Evolutionary conservation across 495 filamentous ascomycete genomes (phyloP).

Genomic region (Eremomyces bilateralis): DNA sequence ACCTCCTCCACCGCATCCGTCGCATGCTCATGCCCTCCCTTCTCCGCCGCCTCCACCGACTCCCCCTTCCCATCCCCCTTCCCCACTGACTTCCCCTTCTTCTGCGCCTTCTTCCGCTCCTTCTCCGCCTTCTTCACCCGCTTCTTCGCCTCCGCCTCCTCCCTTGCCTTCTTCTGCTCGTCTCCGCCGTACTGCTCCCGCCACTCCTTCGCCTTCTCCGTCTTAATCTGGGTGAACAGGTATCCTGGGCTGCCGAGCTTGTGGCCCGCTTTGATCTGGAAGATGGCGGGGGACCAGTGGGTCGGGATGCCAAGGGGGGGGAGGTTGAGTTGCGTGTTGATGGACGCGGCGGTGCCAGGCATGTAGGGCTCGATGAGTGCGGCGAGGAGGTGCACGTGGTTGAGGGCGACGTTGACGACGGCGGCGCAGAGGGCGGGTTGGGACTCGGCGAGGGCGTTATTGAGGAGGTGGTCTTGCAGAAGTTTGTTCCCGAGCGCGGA

Average conservation of each 20-base stretch:
- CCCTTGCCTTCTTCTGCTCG: constrained; percentile 36
- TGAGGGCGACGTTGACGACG: constrained; percentile 56
- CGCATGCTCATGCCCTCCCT: constrained; percentile 10
- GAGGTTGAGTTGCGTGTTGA: constrained; percentile 49
- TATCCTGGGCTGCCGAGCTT: constrained; percentile 62
- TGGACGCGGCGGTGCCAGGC: constrained; percentile 53
- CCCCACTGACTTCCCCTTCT: constrained; percentile 32
- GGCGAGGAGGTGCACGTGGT: constrained; percentile 62
- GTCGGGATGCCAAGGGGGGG: constrained; percentile 48
- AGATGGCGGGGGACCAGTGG: constrained; percentile 35
- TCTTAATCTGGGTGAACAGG: constrained; percentile 66
- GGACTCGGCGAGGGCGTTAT: constrained; percentile 54
- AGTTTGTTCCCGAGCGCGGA: constrained; percentile 57
- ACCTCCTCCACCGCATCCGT: constrained; percentile 19
- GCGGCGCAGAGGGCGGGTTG: constrained; percentile 52
- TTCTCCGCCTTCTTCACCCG: constrained; percentile 33
- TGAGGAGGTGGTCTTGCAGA: constrained; percentile 60
- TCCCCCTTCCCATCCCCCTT: constrained; percentile 17
- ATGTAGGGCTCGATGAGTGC: constrained; percentile 64
- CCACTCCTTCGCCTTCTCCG: constrained; percentile 70
- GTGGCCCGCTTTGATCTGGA: constrained; percentile 45
- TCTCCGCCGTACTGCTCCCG: constrained; percentile 59
- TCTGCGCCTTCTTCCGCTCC: constrained; percentile 36
- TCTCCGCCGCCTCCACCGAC: constrained; percentile 16
- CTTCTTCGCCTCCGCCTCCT: constrained; percentile 31